phyloP scores from a whole-genome alignment of 2,329 filamentous ascomycete genomes.

The Cladophialophora immunda region DNA sequence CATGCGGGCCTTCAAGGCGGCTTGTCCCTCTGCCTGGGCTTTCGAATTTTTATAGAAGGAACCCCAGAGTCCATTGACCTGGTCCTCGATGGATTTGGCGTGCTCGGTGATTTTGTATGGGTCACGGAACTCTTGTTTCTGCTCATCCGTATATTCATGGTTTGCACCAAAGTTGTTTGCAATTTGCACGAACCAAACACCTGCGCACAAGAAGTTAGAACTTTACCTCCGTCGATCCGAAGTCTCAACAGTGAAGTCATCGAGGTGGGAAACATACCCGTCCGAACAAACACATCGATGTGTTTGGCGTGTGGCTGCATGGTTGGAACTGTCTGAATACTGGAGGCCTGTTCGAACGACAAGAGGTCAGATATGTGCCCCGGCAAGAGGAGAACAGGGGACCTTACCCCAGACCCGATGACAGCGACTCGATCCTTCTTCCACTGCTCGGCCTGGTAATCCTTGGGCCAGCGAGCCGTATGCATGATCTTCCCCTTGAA shows the following conservation, averaged over 20 bases:
- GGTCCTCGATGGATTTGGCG: conserved; percentile 56
- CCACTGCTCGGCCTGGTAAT: conserved; percentile 56
- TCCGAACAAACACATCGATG: conserved; percentile 57
- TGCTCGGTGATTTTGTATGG: conserved; percentile 53
- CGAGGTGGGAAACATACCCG: conserved; percentile 42
- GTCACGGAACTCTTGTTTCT: conserved; percentile 52
- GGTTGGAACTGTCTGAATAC: conserved; percentile 56
- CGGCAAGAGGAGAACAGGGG: neutral
- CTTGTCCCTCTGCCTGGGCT: conserved; percentile 50
- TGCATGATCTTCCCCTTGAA: conserved; percentile 54
- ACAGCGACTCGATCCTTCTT: conserved; percentile 54
- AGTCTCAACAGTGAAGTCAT: conserved; percentile 24
- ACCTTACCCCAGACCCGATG: conserved; percentile 55
- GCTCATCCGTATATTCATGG: conserved; percentile 54
- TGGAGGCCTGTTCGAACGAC: conserved; percentile 41
- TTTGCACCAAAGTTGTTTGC: conserved; percentile 57
- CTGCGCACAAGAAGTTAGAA: conserved; percentile 17
- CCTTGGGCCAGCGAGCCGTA: conserved; percentile 56
- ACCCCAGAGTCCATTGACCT: conserved; percentile 59
- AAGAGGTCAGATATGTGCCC: neutral
- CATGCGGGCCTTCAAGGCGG: conserved; percentile 55
- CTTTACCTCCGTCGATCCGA: neutral
- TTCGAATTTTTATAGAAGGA: conserved; percentile 55
- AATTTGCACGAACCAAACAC: conserved; percentile 52
- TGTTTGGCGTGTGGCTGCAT: conserved; percentile 59